Evolutionary conservation across 495 filamentous ascomycete genomes (phyloP).

Genomic region (Xanthoparmelia taractica): DNA sequence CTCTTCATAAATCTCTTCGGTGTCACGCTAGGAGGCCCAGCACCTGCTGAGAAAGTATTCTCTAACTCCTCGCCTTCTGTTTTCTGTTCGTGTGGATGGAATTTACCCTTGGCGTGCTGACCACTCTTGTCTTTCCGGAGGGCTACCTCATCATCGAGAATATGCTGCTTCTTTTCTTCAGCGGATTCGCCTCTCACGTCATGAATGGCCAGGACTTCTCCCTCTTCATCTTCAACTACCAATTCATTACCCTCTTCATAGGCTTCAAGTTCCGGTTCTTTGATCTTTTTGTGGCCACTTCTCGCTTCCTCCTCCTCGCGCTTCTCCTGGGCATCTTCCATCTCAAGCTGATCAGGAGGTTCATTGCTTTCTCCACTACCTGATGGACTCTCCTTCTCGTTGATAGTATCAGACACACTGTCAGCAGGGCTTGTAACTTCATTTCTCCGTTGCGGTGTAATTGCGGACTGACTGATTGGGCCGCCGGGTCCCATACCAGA

Average conservation of each 20-base stretch:
- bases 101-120: constrained; percentile 35
- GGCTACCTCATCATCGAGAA: constrained; percentile 51
- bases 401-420: constrained; percentile 35
- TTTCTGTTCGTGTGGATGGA: constrained; percentile 39
- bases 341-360: constrained; percentile 23
- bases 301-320: constrained; percentile 30
- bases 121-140: constrained; percentile 50
- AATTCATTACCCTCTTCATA: constrained; percentile 80
- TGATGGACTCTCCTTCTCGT: constrained; percentile 29
- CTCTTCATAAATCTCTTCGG: constrained; percentile 30
- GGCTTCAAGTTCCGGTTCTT: constrained; percentile 47
- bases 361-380: constrained; percentile 18
- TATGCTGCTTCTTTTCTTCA: constrained; percentile 43
- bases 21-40: constrained; percentile 29
- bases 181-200: constrained; percentile 37
- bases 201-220: constrained; percentile 64
- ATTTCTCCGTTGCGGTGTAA: constrained; percentile 57
- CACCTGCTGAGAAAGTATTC: constrained; percentile 30
- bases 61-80: constrained; percentile 39
- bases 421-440: constrained; percentile 30
- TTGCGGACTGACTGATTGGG: constrained; percentile 85
- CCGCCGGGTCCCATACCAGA: constrained; percentile 72
- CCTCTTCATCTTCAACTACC: constrained; percentile 79
- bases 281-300: constrained; percentile 28
- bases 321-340: constrained; percentile 25